Base-by-base conservation (phyloP, 192 early-diverging fungal species). In the Lobulomyces angularis region DNA sequence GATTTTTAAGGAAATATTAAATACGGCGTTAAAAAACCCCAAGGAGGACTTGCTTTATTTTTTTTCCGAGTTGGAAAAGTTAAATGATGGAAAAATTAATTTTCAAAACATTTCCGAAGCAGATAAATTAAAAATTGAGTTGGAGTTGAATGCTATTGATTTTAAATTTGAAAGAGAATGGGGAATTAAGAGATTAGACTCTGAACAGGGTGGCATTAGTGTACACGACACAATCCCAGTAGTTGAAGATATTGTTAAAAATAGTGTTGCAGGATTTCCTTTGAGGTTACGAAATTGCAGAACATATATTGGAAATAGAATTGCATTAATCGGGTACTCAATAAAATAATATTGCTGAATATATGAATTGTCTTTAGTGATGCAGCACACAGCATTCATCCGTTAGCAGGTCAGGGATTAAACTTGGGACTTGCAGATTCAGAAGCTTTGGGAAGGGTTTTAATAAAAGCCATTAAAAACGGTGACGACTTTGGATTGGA, bases 321-420 rank as follows among this genome's bases (percentile, higher is more conserved):
- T 89, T 8, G 91, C 80, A 16, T 69, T 97, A 48, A 72, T 97
- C 40, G 94, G 90, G 74, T 81, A 61, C 41, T 12, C 12, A n/a
- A 17, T 22, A 8, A 2, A 21, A 33, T 23, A 8, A 27, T 38
- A 31, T 35, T 22, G 12, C n/a, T 22, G 46, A 7, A n/a, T 22
- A 8, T 7, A 18, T 19, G 28, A 6, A 43, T 16, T n/a, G 46
- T 1, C 21, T 33, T 20, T 50, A 82, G 81, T 4, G 94, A 97
- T 57, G 89, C 94, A 16, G 94, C 91, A 16, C 94, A 97, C 56
- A 74, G 84, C 0, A 79, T 94, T 33, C 91, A 97, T 51, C 94
- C 94, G 24, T 69, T 95, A 42, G 94, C 90, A 6, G 94, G 94
- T 3, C 94, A 93, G 62, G 94, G 94, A 8, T 62, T 97, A 20